These are phyloP conservation scores for Trichoderma oligosporum DNA, from an alignment of 2,329 filamentous ascomycete genomes.

Conservation along the genomic window DNA sequence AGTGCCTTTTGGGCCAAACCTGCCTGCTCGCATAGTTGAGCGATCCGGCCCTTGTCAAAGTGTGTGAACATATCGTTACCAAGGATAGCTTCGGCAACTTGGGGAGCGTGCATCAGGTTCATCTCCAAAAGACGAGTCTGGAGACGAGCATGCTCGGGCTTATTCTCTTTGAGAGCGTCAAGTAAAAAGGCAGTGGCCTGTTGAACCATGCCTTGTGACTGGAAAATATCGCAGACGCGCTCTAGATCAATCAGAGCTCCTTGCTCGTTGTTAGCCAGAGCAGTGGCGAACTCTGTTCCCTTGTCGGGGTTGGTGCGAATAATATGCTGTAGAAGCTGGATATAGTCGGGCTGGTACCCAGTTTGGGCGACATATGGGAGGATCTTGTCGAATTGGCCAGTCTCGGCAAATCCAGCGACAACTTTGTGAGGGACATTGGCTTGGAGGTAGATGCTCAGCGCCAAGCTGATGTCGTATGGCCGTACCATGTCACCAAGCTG, in stretches of 20 bases:
- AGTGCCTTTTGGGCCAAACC: conserved; percentile 82
- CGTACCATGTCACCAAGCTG: conserved; percentile 93
- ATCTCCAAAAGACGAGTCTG: conserved; percentile 96
- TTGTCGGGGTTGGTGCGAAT: conserved; percentile 89
- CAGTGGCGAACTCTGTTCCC: conserved; percentile 89
- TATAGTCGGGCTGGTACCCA: conserved; percentile 94
- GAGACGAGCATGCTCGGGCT: conserved; percentile 85
- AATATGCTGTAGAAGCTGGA: conserved; percentile 86
- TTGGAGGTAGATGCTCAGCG: conserved; percentile 83
- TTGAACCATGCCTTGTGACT: conserved; percentile 96
- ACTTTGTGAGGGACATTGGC: conserved; percentile 91
- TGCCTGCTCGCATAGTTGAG: conserved; percentile 87
- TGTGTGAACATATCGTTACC: conserved; percentile 98
- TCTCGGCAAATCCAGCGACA: conserved; percentile 90
- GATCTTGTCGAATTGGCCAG: conserved; percentile 95
- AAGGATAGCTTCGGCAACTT: conserved; percentile 95
- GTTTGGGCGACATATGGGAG: conserved; percentile 81
- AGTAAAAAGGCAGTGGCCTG: conserved; percentile 97
- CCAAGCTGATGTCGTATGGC: conserved; percentile 81
- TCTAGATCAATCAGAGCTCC: conserved; percentile 88
- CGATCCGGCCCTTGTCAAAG: conserved; percentile 88
- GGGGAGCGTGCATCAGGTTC: conserved; percentile 94
- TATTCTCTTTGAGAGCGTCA: conserved; percentile 92
- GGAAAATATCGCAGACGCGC: conserved; percentile 95
- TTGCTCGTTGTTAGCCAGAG: conserved; percentile 82